Evolutionary conservation across 2,329 filamentous ascomycete species (phyloP).

Genomic region (Gaeumannomyces tritici): DNA sequence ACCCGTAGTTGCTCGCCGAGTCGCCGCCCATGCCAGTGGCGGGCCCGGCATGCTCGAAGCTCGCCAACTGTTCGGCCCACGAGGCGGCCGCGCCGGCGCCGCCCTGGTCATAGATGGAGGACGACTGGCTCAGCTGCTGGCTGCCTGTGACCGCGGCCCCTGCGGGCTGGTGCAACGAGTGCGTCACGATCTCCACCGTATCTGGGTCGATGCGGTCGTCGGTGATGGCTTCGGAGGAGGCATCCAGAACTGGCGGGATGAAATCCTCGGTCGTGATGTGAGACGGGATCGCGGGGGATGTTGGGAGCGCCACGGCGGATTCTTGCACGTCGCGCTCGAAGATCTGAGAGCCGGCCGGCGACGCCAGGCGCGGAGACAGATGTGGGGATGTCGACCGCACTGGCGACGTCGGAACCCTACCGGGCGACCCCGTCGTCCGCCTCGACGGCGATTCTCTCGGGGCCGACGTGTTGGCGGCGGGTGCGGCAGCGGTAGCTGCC

Average conservation of each 20-base stretch:
- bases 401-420: conserved; percentile 51
- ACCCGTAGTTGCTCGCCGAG: conserved; percentile 64
- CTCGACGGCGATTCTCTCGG: conserved; percentile 22
- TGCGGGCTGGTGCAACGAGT: conserved; percentile 73
- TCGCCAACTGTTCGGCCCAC: conserved; percentile 47
- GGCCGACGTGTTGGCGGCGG: conserved; percentile 9
- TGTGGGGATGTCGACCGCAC: conserved; percentile 57
- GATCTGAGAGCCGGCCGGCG: conserved; percentile 70
- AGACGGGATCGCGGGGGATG: conserved; percentile 77
- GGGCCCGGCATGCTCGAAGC: conserved; percentile 18
- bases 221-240: conserved; percentile 85
- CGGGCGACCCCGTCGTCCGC: conserved; percentile 25
- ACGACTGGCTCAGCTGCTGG: not conserved
- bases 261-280: conserved; percentile 93
- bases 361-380: conserved; percentile 61
- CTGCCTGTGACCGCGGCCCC: conserved; percentile 45
- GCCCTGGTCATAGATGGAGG: conserved; percentile 15
- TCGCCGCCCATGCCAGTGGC: conserved; percentile 46
- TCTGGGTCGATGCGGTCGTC: conserved; percentile 78
- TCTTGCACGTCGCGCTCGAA: conserved; percentile 96
- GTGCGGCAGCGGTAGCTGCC: conserved; percentile 19
- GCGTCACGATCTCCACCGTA: conserved; percentile 85
- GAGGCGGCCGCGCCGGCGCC: conserved; percentile 31
- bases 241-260: conserved; percentile 85
- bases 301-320: conserved; percentile 48